A percentile compares a stretch with the other conserved stretches of the same genome.
These are phyloP conservation scores for Rosa rugosa DNA, from an alignment of 306 rosid genomes.

Conservation along the genomic window DNA sequence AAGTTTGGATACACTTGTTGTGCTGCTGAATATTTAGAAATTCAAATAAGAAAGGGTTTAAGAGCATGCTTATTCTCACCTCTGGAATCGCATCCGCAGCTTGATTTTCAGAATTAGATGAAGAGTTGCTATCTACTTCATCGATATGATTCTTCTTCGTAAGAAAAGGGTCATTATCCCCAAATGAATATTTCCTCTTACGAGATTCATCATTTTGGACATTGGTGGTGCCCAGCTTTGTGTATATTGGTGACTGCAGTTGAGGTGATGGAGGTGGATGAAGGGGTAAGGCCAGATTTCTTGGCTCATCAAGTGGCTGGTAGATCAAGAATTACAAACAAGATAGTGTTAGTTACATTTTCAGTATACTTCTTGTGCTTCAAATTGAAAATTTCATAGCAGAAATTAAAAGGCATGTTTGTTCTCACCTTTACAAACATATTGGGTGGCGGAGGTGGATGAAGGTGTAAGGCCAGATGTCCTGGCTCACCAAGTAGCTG, in stretches of 20 bases:
- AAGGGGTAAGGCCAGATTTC: neutral
- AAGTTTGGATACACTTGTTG: constrained; percentile 7
- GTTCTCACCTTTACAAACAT: neutral
- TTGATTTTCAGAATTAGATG: neutral
- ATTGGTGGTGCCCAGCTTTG: neutral
- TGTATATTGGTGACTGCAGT: neutral
- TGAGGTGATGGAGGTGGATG: neutral
- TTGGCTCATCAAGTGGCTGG: constrained; percentile 10
- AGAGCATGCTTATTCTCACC: constrained; percentile 41
- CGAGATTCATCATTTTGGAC: neutral
- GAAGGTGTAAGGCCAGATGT: neutral
- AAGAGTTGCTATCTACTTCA: neutral
- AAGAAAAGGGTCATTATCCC: neutral
- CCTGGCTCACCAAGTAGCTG: constrained; percentile 12
- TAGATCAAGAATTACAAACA: constrained; percentile 15
- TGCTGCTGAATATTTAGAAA: neutral
- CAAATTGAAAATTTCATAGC: neutral
- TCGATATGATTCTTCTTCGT: neutral
- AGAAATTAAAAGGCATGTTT: neutral
- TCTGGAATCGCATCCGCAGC: neutral
- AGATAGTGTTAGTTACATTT: constrained; percentile 6
- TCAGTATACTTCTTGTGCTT: constrained; percentile 9
- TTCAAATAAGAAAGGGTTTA: neutral
- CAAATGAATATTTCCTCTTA: neutral
- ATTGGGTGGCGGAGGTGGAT: too few species aligned